Evolutionary conservation across 306 rosid genomes (phyloP).

Genomic region (Vachellia collinsii): DNA sequence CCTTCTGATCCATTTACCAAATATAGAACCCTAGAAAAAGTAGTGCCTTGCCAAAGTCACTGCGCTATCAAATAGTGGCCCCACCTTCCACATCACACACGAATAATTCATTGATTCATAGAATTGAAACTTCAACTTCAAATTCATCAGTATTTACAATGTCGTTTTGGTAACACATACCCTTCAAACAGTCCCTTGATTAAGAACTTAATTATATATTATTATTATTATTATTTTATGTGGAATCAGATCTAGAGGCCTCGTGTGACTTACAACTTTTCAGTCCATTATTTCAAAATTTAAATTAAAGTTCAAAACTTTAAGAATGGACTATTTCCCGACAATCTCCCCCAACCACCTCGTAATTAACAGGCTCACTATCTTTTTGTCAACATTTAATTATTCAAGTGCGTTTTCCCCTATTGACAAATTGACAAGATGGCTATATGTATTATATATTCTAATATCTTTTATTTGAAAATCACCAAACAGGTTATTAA

Average conservation of each 20-base stretch:
- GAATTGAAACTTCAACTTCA: constrained; percentile 2
- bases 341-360: constrained; percentile 3
- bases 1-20: neutral
- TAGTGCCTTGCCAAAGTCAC: neutral
- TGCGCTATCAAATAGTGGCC: neutral
- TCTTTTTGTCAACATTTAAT: neutral
- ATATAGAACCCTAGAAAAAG: neutral
- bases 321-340: constrained; percentile 1
- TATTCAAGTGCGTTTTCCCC: neutral
- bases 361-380: neutral
- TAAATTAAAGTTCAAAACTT: neutral
- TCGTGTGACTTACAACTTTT: neutral
- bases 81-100: neutral
- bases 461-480: neutral
- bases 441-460: neutral
- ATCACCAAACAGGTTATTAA: neutral
- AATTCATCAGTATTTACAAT: neutral
- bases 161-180: neutral
- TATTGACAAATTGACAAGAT: neutral
- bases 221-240: neutral
- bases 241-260: neutral
- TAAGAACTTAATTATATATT: neutral
- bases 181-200: neutral
- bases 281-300: neutral
- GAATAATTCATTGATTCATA: neutral